Evolutionary conservation across 768 basidiomycete genomes (phyloP).

Genomic region (Termitomyces bulborhizus): DNA sequence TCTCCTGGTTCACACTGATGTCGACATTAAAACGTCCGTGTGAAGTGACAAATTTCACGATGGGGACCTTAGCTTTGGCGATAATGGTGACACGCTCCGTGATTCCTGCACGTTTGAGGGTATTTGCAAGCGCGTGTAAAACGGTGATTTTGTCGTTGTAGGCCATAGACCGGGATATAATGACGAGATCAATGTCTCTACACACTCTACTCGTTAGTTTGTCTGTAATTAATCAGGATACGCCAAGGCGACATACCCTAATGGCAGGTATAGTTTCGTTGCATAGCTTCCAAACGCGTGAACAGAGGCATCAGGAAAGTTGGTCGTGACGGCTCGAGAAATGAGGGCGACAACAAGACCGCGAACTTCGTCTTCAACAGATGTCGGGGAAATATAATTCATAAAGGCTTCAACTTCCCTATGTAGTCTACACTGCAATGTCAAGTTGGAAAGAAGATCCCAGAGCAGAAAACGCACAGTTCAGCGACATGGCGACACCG

Average conservation of each 20-base stretch:
- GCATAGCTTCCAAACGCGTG: slow-evolving; percentile 89
- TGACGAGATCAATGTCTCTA: slow-evolving; percentile 94
- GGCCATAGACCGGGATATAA: slow-evolving; percentile 73
- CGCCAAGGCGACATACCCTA: slow-evolving; percentile 55
- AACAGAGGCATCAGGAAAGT: slow-evolving; percentile 77
- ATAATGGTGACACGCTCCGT: slow-evolving; percentile 81
- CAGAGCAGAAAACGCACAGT: slow-evolving; percentile 46
- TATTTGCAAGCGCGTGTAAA: slow-evolving; percentile 71
- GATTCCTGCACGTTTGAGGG: slow-evolving; percentile 68
- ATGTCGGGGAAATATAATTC: slow-evolving; percentile 82
- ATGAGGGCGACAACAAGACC: slow-evolving; percentile 67
- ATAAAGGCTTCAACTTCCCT: slow-evolving; percentile 82
- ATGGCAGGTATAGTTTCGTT: slow-evolving; percentile 89
- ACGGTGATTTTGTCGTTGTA: slow-evolving; percentile 61
- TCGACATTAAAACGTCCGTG: slow-evolving; percentile 86
- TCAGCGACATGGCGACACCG: slow-evolving; percentile 74
- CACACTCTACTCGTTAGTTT: slow-evolving; percentile 13
- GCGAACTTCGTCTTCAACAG: slow-evolving; percentile 80
- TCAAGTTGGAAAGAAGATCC: not conserved
- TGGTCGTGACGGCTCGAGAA: slow-evolving; percentile 50
- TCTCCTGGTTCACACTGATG: slow-evolving; percentile 88
- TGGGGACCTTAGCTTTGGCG: slow-evolving; percentile 91
- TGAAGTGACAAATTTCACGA: slow-evolving; percentile 88
- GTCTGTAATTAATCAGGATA: not conserved
- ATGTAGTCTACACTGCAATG: slow-evolving; percentile 60